These are phyloP conservation scores for Zygosaccharomyces pseudobailii DNA, from an alignment of 1,139 yeast species.

Conservation along the genomic window DNA sequence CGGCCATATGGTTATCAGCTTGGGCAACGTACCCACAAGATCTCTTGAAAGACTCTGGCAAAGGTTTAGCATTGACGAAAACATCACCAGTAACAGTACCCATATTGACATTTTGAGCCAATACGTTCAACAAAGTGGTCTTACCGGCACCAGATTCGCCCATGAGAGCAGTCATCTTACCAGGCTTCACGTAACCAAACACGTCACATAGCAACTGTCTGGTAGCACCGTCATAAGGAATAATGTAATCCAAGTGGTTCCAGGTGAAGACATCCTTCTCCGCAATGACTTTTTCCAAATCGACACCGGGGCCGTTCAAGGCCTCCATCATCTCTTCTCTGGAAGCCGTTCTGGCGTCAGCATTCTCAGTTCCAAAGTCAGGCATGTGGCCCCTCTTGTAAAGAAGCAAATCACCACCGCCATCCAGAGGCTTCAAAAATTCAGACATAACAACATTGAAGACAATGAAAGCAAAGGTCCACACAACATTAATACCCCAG, in stretches of 20 bases:
- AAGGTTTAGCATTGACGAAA: conserved; percentile 53
- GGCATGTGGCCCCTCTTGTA: conserved; percentile 55
- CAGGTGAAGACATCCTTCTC: conserved; percentile 46
- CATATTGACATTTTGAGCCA: conserved; percentile 54
- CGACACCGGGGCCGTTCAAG: conserved; percentile 40
- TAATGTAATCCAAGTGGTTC: conserved; percentile 49
- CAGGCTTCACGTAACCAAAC: conserved; percentile 64
- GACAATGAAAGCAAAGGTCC: conserved; percentile 46
- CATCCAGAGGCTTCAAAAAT: conserved; percentile 45
- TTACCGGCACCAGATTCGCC: conserved; percentile 72
- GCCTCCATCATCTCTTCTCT: conserved; percentile 43
- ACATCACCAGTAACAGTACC: conserved; percentile 63
- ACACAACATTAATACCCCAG: conserved; percentile 55
- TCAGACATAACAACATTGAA: conserved; percentile 48
- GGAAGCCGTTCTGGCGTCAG: conserved; percentile 41
- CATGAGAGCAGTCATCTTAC: conserved; percentile 59
- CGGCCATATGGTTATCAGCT: conserved; percentile 57
- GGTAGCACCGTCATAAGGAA: conserved; percentile 47
- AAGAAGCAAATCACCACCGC: conserved; percentile 55
- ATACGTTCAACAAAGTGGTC: conserved; percentile 55
- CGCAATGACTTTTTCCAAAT: conserved; percentile 37
- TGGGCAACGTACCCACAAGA: conserved; percentile 65
- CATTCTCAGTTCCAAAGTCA: conserved; percentile 37
- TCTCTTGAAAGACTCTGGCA: conserved; percentile 52
- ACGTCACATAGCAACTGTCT: conserved; percentile 49